Base-by-base conservation (phyloP, 139 green algal species). In the Trebouxia sp. region DNA sequence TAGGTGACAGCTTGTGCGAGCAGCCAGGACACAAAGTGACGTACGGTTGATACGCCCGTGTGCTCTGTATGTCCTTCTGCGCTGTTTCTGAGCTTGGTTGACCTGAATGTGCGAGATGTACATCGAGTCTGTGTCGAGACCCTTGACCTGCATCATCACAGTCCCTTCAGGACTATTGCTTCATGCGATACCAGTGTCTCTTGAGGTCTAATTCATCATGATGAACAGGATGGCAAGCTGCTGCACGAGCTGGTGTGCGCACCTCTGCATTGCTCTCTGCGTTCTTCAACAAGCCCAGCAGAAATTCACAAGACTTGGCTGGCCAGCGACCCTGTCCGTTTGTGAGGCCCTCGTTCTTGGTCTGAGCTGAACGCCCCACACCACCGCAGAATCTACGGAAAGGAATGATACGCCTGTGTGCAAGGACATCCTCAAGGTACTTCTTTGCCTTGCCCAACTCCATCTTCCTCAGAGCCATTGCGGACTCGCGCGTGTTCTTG, bases 231-330 rank as follows among this genome's bases (percentile, higher is more conserved):
- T n/a, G n/a, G n/a, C n/a, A n/a, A n/a, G n/a, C n/a, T n/a, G n/a
- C n/a, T n/a, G 8, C 7, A 0, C 7, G 14, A 42, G 62, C 32
- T 30, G 35, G 32, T 26, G 35, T n/a, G 26, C 32, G 43, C 66
- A 95, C 92, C 92, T 99, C 97, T 47, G 97, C 97, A 83, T 99
- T 99, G 87, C 88, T 94, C 91, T 98, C 96, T 22, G 97, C 97
- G 79, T 99, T 99, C 87, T 96, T 98, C n/a, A 99, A 90, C 78
- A 99, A 90, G 75, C 90, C 91, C 39, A 99, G 91, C 74, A 99
- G 86, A 87, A 98, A 96, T 89, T 98, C 88, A 67, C 76, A 86
- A 17, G 86, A 94, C 94, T 99, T 99, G 74, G 94, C 92, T 69
- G 97, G 97, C 97, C 97, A 99, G 50, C 97, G 93, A 55, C 92